phyloP scores from a whole-genome alignment of 805 yeast genomes.

The Metschnikowia gelsemii region DNA sequence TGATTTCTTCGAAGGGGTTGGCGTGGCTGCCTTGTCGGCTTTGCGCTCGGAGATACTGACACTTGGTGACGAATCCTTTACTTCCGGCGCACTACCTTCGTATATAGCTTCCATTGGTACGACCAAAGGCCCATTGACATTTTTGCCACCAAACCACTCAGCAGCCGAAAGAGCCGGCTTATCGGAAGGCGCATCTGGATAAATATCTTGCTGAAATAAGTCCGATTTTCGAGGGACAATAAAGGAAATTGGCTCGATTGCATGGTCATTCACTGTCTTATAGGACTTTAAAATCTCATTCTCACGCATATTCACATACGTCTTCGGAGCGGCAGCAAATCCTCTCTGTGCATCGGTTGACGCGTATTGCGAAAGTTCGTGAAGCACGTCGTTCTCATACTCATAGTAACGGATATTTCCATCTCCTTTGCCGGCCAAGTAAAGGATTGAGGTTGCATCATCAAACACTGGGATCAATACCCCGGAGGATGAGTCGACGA shows the following conservation, averaged over 20 bases:
- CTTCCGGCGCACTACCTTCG: slow-evolving; percentile 66
- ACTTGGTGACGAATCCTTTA: slow-evolving; percentile 41
- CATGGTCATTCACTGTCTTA: slow-evolving; percentile 83
- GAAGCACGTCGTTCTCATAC: slow-evolving; percentile 71
- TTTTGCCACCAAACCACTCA: slow-evolving; percentile 79
- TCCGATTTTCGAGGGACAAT: slow-evolving; percentile 93
- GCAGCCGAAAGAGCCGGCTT: slow-evolving; percentile 75
- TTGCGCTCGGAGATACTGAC: slow-evolving; percentile 27
- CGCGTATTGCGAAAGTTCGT: slow-evolving; percentile 82
- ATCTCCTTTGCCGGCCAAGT: slow-evolving; percentile 96
- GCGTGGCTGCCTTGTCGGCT: slow-evolving; percentile 9
- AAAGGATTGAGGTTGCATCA: slow-evolving; percentile 72
- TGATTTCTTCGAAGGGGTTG: slow-evolving; percentile 4
- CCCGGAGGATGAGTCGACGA: slow-evolving; percentile 89
- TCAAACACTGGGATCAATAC: slow-evolving; percentile 90
- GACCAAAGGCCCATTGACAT: slow-evolving; percentile 78
- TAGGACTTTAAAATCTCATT: slow-evolving; percentile 81
- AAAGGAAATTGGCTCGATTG: slow-evolving; percentile 89
- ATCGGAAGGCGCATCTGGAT: slow-evolving; percentile 84
- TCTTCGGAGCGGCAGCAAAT: slow-evolving; percentile 84
- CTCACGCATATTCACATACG: slow-evolving; percentile 71
- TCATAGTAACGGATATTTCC: slow-evolving; percentile 95
- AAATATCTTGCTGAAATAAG: slow-evolving; percentile 87
- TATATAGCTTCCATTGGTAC: slow-evolving; percentile 72
- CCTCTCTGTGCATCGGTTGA: slow-evolving; percentile 96